A percentile compares a stretch with the other conserved stretches of the same genome.
Conservation (phyloP, 1,284 basidiomycete genomes). For the Stygiomarasmius scandens region DNA sequence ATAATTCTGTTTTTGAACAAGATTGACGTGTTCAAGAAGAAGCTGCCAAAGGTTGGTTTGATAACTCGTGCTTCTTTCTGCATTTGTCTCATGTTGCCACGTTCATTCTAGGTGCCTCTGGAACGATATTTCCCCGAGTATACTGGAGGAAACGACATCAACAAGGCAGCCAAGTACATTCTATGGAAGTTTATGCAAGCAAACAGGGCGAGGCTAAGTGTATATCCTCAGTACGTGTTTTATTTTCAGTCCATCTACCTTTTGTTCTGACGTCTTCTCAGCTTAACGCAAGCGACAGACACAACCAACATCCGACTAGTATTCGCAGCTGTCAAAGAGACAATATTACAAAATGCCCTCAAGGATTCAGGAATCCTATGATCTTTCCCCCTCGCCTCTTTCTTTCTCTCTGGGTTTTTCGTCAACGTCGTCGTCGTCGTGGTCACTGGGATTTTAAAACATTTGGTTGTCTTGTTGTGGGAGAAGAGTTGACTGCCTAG, state of each 20-base stretch:
- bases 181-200: slow-evolving; percentile 97
- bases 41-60: slow-evolving; percentile 76
- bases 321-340: slow-evolving; percentile 97
- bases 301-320: slow-evolving; percentile 86
- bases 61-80: slow-evolving; percentile 3
- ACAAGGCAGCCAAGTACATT: slow-evolving; percentile 98
- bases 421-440: no score
- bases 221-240: slow-evolving; percentile 86
- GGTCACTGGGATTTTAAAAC: no score
- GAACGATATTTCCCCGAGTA: slow-evolving; percentile 95
- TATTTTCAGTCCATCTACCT: slow-evolving; percentile 8
- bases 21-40: slow-evolving; percentile 94
- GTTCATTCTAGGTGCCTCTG: slow-evolving; percentile 62
- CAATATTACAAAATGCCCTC: slow-evolving; percentile 89
- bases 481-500: no score
- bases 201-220: slow-evolving; percentile 84
- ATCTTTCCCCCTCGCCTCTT: background rate
- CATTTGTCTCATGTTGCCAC: background rate
- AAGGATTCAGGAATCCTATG: slow-evolving; percentile 82
- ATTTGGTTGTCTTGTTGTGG: no score
- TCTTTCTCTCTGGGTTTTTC: no score
- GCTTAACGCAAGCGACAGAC: slow-evolving; percentile 81
- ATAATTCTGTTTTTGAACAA: slow-evolving; percentile 96
- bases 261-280: slow-evolving; percentile 31
- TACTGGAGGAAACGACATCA: slow-evolving; percentile 91